phyloP scores from a whole-genome alignment of 2,329 filamentous ascomycete genomes.

The Stagonosporopsis cucurbitacearum region DNA sequence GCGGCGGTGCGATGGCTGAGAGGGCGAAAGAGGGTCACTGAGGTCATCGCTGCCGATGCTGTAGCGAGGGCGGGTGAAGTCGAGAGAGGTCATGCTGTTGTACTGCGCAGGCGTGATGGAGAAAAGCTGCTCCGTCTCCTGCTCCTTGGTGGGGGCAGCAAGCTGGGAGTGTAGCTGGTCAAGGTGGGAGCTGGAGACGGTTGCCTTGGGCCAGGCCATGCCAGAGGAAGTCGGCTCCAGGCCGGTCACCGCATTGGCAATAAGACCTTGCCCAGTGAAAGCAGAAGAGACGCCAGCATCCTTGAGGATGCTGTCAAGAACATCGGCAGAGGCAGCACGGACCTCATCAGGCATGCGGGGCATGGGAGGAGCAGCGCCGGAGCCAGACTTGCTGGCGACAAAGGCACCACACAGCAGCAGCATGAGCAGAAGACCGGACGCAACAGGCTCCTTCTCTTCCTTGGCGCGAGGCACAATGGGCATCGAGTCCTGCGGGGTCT shows the following conservation, averaged over 20 bases:
- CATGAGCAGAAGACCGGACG: conserved; percentile 88
- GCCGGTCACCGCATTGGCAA: conserved; percentile 61
- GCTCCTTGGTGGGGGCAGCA: conserved; percentile 73
- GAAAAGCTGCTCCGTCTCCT: conserved; percentile 88
- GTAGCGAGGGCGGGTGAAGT: conserved; percentile 65
- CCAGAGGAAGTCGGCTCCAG: conserved; percentile 50
- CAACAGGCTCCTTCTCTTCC: conserved; percentile 66
- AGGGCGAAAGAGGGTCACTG: conserved; percentile 47
- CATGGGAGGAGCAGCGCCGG: conserved; percentile 72
- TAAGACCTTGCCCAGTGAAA: conserved; percentile 44
- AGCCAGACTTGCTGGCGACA: conserved; percentile 83
- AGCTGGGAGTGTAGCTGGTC: conserved; percentile 55
- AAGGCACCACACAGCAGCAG: conserved; percentile 96
- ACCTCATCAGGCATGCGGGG: conserved; percentile 82
- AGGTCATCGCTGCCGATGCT: conserved; percentile 58
- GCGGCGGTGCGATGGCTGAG: conserved; percentile 65
- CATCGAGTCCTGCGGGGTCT: conserved; percentile 45
- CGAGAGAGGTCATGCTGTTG: conserved; percentile 78
- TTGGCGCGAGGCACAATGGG: conserved; percentile 53
- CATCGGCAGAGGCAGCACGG: conserved; percentile 75
- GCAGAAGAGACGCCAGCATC: conserved; percentile 69
- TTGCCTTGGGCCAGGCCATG: conserved; percentile 47
- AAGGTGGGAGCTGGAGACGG: conserved; percentile 45
- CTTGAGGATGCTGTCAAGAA: conserved; percentile 82
- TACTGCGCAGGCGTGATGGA: conserved; percentile 86